Percentiles rank a stretch among this genome's conserved stretches.
Conservation (phyloP, 1,284 basidiomycete genomes). For the Cryptococcus amylolentus region DNA sequence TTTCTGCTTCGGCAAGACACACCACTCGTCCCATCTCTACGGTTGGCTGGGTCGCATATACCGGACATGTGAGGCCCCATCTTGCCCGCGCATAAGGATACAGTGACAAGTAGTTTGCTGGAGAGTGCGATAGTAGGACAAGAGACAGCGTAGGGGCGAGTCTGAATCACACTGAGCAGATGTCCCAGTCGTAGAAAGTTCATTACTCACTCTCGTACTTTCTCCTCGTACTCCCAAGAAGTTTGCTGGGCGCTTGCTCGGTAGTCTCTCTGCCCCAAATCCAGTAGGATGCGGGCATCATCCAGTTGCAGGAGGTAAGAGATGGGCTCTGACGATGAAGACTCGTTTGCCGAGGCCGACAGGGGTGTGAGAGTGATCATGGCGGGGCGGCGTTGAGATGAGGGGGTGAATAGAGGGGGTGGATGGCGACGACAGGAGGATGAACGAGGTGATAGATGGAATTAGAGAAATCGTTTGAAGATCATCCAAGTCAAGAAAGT, state of each 20-base stretch:
- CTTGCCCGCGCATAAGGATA: constrained; percentile 85
- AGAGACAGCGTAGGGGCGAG: constrained; percentile 64
- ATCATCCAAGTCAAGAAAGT: background rate
- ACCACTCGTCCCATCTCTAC: constrained; percentile 94
- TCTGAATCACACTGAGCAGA: constrained; percentile 55
- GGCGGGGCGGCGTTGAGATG: background rate
- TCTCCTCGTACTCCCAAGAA: constrained; percentile 48
- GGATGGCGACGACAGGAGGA: background rate
- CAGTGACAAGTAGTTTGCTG: constrained; percentile 80
- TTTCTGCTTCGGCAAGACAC: constrained; percentile 75
- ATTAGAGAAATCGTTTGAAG: background rate
- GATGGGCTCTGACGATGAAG: constrained; percentile 55
- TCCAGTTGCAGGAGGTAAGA: constrained; percentile 88
- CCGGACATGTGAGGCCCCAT: constrained; percentile 83
- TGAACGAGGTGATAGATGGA: background rate
- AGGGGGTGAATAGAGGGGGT: background rate
- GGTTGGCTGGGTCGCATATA: constrained; percentile 94
- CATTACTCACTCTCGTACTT: constrained; percentile 47
- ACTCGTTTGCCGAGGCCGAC: constrained; percentile 70
- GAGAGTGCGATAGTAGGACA: constrained; percentile 78
- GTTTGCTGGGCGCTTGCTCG: constrained; percentile 27
- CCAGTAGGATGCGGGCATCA: constrained; percentile 87
- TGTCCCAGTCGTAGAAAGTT: background rate
- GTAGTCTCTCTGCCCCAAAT: constrained; percentile 66
- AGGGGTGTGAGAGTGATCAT: constrained; percentile 94